Evolutionary conservation across 371 early-diverging fungal genomes (phyloP).

Genomic region (Mortierella sp.): DNA sequence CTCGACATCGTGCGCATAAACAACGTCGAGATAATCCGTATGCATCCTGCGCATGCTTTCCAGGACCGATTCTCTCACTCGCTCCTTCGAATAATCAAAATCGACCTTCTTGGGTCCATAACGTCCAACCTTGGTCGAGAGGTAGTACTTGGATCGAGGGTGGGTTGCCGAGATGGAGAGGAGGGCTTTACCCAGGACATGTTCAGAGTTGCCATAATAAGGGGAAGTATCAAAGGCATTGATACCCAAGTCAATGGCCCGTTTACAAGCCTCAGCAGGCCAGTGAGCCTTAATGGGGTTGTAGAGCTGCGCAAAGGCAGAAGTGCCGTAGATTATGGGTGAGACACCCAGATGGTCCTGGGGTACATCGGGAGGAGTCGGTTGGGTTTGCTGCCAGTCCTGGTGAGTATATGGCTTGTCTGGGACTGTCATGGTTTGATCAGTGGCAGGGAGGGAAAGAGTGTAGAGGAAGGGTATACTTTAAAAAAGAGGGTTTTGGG

Average conservation of each 20-base stretch:
- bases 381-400: not conserved
- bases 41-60: slow-evolving; percentile 74
- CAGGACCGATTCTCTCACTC: slow-evolving; percentile 64
- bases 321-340: slow-evolving; percentile 58
- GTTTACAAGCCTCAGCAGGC: slow-evolving; percentile 64
- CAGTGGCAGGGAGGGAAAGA: not conserved
- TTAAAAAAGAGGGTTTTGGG: too few relatives aligned
- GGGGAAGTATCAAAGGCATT: slow-evolving; percentile 83
- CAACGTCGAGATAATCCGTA: slow-evolving; percentile 81
- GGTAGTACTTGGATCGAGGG: slow-evolving; percentile 72
- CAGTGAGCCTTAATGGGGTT: slow-evolving; percentile 61
- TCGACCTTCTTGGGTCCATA: slow-evolving; percentile 73
- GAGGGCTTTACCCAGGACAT: slow-evolving; percentile 76
- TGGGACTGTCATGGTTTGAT: slow-evolving; percentile 13
- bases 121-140: slow-evolving; percentile 84
- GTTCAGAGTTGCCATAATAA: slow-evolving; percentile 80
- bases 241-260: slow-evolving; percentile 72
- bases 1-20: slow-evolving; percentile 85
- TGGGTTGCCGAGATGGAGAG: slow-evolving; percentile 60
- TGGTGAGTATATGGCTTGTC: not conserved
- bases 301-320: slow-evolving; percentile 67
- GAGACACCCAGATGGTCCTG: slow-evolving; percentile 31
- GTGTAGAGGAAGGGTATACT: not conserved
- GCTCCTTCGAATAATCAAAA: slow-evolving; percentile 75
- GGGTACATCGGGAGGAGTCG: slow-evolving; percentile 16